These are phyloP conservation scores for Begonia loranthoides DNA, from an alignment of 306 rosid genomes.

Conservation along the genomic window DNA sequence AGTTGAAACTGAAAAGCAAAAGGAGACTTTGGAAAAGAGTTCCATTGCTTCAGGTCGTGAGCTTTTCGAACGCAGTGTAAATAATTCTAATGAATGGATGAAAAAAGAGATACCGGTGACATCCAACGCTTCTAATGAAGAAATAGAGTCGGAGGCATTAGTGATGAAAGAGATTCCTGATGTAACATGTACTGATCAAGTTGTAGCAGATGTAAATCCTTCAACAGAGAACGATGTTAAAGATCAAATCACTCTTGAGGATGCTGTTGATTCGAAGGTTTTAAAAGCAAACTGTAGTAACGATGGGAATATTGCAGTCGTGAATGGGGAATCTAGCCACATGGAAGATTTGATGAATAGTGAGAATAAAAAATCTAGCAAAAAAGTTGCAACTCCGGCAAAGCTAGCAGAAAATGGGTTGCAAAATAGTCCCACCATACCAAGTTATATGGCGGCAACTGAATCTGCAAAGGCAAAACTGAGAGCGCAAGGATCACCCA, in stretches of 20 bases:
- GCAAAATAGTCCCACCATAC: constrained; percentile 64
- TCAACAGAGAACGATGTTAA: constrained; percentile 33
- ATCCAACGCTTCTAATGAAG: constrained; percentile 29
- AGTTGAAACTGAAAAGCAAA: constrained; percentile 41
- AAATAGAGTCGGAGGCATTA: constrained; percentile 33
- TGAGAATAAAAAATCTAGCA: constrained; percentile 61
- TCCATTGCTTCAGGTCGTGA: constrained; percentile 20
- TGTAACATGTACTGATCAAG: constrained; percentile 16
- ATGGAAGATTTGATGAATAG: constrained; percentile 48
- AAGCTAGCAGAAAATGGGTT: constrained; percentile 77
- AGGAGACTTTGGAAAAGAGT: constrained; percentile 41
- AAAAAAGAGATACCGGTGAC: constrained; percentile 28
- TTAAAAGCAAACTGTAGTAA: constrained; percentile 28
- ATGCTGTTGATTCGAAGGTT: constrained; percentile 28
- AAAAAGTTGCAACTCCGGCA: constrained; percentile 38
- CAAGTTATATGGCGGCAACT: constrained; percentile 98
- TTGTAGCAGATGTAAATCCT: constrained; percentile 29
- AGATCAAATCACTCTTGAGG: constrained; percentile 31
- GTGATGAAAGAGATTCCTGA: constrained; percentile 30
- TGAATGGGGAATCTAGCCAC: constrained; percentile 46
- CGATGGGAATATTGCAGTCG: constrained; percentile 30
- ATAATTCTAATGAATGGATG: constrained; percentile 30
- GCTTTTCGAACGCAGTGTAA: constrained; percentile 24
- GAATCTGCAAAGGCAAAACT: constrained; percentile 97
- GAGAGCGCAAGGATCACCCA: constrained; percentile 90